Base-by-base conservation (phyloP, 129 eudicot genomes). In the Escallonia herrerae region DNA sequence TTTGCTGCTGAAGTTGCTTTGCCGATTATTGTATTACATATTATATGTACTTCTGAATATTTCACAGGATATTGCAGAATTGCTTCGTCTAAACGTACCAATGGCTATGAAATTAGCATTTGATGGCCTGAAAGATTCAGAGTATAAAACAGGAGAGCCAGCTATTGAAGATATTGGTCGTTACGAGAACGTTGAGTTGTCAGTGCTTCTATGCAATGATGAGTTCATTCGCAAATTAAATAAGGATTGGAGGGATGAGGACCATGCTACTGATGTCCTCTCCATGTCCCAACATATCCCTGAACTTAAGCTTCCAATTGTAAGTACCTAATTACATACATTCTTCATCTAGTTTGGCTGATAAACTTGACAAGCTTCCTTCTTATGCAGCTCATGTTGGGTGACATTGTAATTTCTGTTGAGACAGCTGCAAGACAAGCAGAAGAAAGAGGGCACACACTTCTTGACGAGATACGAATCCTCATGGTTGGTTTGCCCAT, bases 231-330 rank as follows among this genome's bases (percentile, higher is more conserved):
- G 89, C 63, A 74, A 76, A 56, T 86, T 93, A 59, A 93, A 93
- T 73, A 93, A 86, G 79, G 95, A 93, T 6, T 93, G 98, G 98
- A 86, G 98, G 69, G 89, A 72, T 50, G 89, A 83, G 60, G 96
- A 93, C 62, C 87, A 79, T 47, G 89, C 98, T n/a, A 93, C 98
- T 70, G 96, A 93, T 74, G 98, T 93, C 75, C 96, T 93, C 22
- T 93, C 98, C 43, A 88, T 93, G 96, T 93, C 98, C 64, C 96
- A 93, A 72, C 98, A 93, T 80, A 77, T 88, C 6, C 98, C 98
- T 38, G 98, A 81, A 76, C 96, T 93, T 43, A 76, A 81, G 73
- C 84, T 88, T 80, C 98, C 96, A 33, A 66, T 86, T 80, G 98
- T 93, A 72, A 78, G 85, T 55, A 11, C 43, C 59, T 54, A 43